Evolutionary conservation across 148 eudicot species (phyloP).

Genomic region (Vaccinium darrowii): DNA sequence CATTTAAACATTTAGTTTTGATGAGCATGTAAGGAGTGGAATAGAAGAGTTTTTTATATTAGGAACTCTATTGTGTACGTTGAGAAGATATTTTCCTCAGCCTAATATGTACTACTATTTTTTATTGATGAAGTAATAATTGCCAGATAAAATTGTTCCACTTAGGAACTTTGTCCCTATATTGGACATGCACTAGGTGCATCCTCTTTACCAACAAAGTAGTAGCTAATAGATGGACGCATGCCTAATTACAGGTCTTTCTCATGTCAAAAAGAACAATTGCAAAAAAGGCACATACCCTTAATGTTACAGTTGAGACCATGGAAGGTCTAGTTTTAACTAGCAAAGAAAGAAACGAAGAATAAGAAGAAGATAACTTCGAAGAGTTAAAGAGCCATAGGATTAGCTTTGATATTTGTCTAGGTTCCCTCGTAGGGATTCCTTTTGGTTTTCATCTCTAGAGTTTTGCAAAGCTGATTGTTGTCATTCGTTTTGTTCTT

Average conservation of each 20-base stretch:
- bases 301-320: not conserved
- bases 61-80: not conserved
- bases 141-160: not conserved
- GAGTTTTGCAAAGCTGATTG: not conserved
- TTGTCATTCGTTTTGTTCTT: not conserved
- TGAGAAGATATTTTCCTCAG: not conserved
- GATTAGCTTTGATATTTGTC: not conserved
- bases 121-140: not conserved
- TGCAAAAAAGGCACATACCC: not conserved
- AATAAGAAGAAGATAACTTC: not conserved
- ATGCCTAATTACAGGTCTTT: conserved; percentile 1
- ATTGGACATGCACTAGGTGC: not conserved
- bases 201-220: conserved; percentile 12
- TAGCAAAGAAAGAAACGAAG: not conserved
- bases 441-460: not conserved
- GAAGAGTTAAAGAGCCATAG: not conserved
- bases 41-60: not conserved
- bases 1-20: not conserved
- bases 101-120: not conserved
- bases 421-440: not conserved
- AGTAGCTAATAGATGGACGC: not conserved
- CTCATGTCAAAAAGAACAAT: not conserved
- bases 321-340: not conserved
- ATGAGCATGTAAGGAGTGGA: not conserved
- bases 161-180: not conserved